Percentiles rank a stretch among this genome's conserved stretches.
These are phyloP conservation scores for Nannochloris sp. DNA, from an alignment of 139 green algal genomes.

Conservation along the genomic window DNA sequence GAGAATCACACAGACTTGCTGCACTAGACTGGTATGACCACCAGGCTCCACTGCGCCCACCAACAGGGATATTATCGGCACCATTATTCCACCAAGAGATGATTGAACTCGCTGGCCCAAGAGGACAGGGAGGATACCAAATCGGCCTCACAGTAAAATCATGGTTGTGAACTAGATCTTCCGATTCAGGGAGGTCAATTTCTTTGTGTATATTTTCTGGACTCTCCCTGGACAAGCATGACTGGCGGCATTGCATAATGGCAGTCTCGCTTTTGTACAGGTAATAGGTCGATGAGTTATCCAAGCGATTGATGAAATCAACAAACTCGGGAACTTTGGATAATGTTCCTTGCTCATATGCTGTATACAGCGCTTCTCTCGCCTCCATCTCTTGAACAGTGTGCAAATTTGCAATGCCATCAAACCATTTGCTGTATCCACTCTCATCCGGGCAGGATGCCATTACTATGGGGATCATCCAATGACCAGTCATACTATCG, in stretches of 20 bases:
- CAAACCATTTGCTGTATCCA: slow-evolving; percentile 24
- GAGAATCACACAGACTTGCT: background rate
- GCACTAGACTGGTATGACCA: background rate
- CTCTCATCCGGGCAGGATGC: background rate
- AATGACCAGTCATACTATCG: slow-evolving; percentile 55
- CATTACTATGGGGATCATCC: slow-evolving; percentile 45
- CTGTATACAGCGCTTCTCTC: slow-evolving; percentile 54
- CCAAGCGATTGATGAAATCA: slow-evolving; percentile 62
- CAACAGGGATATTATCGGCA: background rate
- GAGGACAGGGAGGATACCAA: slow-evolving; percentile 49
- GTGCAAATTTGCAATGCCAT: slow-evolving; percentile 37
- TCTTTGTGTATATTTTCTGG: background rate
- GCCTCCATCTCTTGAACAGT: slow-evolving; percentile 59
- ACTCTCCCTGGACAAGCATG: background rate
- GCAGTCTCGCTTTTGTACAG: slow-evolving; percentile 30
- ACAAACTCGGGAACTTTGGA: slow-evolving; percentile 79
- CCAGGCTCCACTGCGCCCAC: background rate
- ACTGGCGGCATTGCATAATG: background rate
- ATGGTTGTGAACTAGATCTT: background rate
- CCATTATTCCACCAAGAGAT: background rate
- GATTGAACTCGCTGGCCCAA: background rate
- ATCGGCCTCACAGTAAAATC: slow-evolving; percentile 54
- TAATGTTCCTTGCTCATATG: slow-evolving; percentile 54
- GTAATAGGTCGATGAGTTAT: slow-evolving; percentile 37
- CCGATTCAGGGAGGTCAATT: background rate